phyloP scores from a whole-genome alignment of 257 asterid species.

The Craterostigma plantagineum region DNA sequence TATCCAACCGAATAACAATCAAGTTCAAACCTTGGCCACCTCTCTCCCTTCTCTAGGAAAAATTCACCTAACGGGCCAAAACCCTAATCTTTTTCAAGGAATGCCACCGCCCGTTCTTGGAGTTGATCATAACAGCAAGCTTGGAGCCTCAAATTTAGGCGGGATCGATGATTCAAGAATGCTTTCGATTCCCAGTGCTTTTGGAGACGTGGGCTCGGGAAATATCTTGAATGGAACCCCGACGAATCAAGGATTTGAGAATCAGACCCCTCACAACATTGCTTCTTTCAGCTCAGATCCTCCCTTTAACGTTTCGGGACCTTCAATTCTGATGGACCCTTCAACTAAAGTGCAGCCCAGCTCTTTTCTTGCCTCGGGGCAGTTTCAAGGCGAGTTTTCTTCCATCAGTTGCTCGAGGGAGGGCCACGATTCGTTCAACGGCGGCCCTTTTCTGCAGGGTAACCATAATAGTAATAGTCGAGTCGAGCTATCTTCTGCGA shows the following conservation, averaged over 20 bases:
- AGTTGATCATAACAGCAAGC: no score
- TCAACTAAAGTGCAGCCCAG: conserved; percentile 24
- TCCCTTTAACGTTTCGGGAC: conserved; percentile 14
- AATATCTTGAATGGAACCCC: conserved; percentile 17
- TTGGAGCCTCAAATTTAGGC: neutral
- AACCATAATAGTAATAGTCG: no score
- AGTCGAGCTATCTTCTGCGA: conserved; percentile 22
- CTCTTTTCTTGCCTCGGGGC: conserved; percentile 23
- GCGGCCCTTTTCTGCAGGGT: no score
- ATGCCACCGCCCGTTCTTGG: no score
- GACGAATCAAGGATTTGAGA: conserved; percentile 25
- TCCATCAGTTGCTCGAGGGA: conserved; percentile 20
- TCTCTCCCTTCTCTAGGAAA: conserved; percentile 23
- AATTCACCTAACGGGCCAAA: no score
- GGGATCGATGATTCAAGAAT: no score
- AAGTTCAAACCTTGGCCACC: no score
- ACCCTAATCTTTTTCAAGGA: no score
- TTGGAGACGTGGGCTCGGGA: conserved; percentile 19
- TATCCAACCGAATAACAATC: no score
- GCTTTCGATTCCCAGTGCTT: no score
- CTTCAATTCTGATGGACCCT: conserved; percentile 37
- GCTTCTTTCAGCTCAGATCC: conserved; percentile 32
- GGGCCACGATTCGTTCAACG: conserved; percentile 12
- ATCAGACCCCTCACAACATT: conserved; percentile 22
- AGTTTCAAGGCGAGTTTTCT: conserved; percentile 24